A percentile compares a stretch with the other conserved stretches of the same genome.
phyloP scores from a whole-genome alignment of 1,139 yeast species.

The Kazachstania sp. region DNA sequence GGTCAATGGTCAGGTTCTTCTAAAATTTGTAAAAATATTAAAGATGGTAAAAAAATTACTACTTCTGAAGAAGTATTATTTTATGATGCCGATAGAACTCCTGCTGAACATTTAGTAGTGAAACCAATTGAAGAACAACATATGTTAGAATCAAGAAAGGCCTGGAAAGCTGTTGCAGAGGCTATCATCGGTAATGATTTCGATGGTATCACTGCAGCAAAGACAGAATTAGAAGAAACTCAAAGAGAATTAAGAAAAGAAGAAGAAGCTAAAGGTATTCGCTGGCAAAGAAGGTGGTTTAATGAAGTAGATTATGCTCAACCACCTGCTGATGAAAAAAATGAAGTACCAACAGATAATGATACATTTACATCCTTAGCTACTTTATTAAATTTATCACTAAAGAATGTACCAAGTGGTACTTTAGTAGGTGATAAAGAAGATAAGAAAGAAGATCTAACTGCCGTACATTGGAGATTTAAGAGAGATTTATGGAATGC shows the following conservation, averaged over 20 bases:
- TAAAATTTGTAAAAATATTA: conserved; percentile 31
- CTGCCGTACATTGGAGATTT: conserved; percentile 64
- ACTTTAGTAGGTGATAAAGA: conserved; percentile 46
- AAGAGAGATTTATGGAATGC: conserved; percentile 44
- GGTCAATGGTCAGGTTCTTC: conserved; percentile 94
- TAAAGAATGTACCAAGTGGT: conserved; percentile 62
- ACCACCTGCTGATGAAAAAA: conserved; percentile 6
- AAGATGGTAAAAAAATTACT: neutral
- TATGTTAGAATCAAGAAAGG: conserved; percentile 68
- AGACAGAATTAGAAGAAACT: conserved; percentile 66
- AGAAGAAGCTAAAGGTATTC: conserved; percentile 52
- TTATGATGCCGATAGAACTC: conserved; percentile 56
- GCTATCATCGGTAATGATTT: conserved; percentile 70
- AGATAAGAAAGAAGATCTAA: conserved; percentile 31
- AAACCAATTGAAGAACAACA: conserved; percentile 75
- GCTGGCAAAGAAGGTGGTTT: conserved; percentile 81
- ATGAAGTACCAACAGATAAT: conserved; percentile 19
- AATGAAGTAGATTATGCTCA: conserved; percentile 41
- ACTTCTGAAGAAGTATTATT: conserved; percentile 41
- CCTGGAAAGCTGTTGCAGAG: conserved; percentile 80
- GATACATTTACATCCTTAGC: conserved; percentile 49
- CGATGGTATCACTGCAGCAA: conserved; percentile 64
- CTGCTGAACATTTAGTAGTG: conserved; percentile 52
- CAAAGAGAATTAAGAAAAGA: conserved; percentile 74
- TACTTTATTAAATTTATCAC: conserved; percentile 47